Percentiles rank a stretch among this genome's conserved stretches.
phyloP scores from a whole-genome alignment of 768 basidiomycete species.

The Imleria badia region DNA sequence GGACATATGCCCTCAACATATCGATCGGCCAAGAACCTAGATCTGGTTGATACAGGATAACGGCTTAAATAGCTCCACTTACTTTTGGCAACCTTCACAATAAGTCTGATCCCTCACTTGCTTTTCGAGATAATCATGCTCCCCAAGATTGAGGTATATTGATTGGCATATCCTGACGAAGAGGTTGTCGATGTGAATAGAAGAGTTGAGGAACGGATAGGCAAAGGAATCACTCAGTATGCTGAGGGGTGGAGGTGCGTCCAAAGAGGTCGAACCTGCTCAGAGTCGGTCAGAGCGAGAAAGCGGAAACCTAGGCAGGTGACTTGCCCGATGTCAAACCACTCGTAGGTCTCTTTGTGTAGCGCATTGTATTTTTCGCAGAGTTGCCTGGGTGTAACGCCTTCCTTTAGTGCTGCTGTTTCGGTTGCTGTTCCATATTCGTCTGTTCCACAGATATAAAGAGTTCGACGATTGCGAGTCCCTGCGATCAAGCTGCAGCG shows the following conservation, averaged over 20 bases:
- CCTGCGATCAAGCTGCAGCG: conserved; percentile 26
- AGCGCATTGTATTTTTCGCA: conserved; percentile 90
- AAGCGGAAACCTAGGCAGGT: background rate
- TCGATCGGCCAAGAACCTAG: conserved; percentile 91
- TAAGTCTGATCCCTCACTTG: conserved; percentile 92
- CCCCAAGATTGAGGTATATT: conserved; percentile 81
- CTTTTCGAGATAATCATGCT: conserved; percentile 73
- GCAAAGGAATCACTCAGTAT: conserved; percentile 68
- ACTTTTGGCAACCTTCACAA: conserved; percentile 90
- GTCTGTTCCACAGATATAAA: conserved; percentile 97
- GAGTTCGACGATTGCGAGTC: conserved; percentile 82
- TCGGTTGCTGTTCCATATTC: conserved; percentile 99
- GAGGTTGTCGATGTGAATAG: background rate
- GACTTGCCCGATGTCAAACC: conserved; percentile 92
- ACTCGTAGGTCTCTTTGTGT: conserved; percentile 91
- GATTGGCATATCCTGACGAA: conserved; percentile 78
- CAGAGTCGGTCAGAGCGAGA: background rate
- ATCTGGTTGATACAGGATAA: conserved; percentile 9
- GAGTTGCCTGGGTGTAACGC: conserved; percentile 71
- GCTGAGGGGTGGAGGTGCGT: conserved; percentile 85
- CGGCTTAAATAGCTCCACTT: conserved; percentile 17
- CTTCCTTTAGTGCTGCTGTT: conserved; percentile 92
- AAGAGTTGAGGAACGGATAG: background rate
- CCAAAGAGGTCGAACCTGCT: conserved; percentile 93
- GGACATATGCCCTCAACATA: conserved; percentile 99